Conservation (phyloP, 352 stramenopile species). For the Globisporangium ultimum region DNA sequence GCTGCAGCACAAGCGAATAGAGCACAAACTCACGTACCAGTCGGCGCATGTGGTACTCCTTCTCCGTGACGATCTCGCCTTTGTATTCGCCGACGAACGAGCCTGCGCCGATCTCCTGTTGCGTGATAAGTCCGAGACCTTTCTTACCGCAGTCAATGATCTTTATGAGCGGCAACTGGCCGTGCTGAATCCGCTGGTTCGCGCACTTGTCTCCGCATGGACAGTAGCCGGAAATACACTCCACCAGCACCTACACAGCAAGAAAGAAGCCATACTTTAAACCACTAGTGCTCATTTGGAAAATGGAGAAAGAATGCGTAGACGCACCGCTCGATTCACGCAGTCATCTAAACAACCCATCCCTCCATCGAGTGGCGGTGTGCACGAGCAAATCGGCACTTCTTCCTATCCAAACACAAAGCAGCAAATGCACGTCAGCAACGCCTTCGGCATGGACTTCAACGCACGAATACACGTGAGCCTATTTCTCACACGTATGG, state of each 20-base stretch:
- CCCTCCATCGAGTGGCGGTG: constrained; percentile 24
- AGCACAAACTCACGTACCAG: constrained; percentile 33
- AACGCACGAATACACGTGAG: not conserved
- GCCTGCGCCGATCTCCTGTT: constrained; percentile 47
- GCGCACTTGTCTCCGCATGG: constrained; percentile 61
- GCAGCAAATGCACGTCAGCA: not conserved
- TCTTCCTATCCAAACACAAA: constrained; percentile 51
- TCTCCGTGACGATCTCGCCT: constrained; percentile 81
- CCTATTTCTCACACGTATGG: too few relatives aligned
- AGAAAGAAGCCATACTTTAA: not conserved
- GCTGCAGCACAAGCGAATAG: constrained; percentile 1
- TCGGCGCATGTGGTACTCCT: constrained; percentile 76
- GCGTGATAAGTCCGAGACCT: constrained; percentile 48
- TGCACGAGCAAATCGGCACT: constrained; percentile 58
- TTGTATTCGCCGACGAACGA: constrained; percentile 83
- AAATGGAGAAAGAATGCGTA: not conserved
- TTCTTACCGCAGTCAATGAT: constrained; percentile 62
- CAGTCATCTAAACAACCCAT: constrained; percentile 72
- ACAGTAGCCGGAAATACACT: constrained; percentile 59
- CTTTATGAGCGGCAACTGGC: constrained; percentile 44
- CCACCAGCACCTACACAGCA: constrained; percentile 45
- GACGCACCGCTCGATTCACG: constrained; percentile 62
- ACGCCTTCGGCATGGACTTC: not conserved
- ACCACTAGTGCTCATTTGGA: too few relatives aligned
- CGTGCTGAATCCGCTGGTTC: constrained; percentile 76